Evolutionary conservation across 768 basidiomycete genomes (phyloP), one percentile per base, ranked within the genome.

Genomic region (Rhodosporidiobolus sp.): DNA sequence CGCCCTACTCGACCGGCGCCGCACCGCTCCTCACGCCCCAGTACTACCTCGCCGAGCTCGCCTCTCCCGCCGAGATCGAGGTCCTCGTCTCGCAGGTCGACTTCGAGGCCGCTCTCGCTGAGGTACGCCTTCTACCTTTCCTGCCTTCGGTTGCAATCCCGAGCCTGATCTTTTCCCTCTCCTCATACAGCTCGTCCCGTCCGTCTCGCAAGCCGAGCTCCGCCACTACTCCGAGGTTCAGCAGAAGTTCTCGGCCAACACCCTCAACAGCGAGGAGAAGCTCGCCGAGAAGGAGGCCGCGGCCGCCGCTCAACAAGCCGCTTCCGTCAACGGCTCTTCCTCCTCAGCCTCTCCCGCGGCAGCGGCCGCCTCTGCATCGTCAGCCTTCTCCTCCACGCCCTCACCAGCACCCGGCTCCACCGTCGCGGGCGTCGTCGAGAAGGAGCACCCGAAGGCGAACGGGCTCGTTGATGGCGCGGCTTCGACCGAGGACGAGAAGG

Each of bases 1-100:
- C 84, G 0, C 81, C 82, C 2, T 72, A 72, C 67, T 69, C 69
- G 14, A 79, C 83, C 48, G 78, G 83, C 48, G 78, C 80, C 0
- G 85, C 89, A 75, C 88, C 89, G 0, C 82, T 86, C 54, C 80
- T 97, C 43, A 94, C 92, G 4, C 85, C 93, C 0, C 93, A 95
- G 78, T 95, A 93, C 77, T 97, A 91, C 77, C 86, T 97, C 14
- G 85, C 89, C 19, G 92, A 94, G 79, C 83, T 96, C 75, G 92
- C 92, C 0, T 83, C 83, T 11, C 80, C 85, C 0, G 84, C 83
- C 32, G 93, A 95, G 68, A 85, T 89, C 20, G 85, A 86, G 20
- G 88, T 97, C 22, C 82, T 88, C n/a, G 92, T 98, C 0, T 85
- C 85, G 0, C 83, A 83, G 72, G 83, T 82, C 34, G 95, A 98